Base-by-base conservation (phyloP, 2,329 filamentous ascomycete genomes). In the Biscogniauxia sp. region DNA sequence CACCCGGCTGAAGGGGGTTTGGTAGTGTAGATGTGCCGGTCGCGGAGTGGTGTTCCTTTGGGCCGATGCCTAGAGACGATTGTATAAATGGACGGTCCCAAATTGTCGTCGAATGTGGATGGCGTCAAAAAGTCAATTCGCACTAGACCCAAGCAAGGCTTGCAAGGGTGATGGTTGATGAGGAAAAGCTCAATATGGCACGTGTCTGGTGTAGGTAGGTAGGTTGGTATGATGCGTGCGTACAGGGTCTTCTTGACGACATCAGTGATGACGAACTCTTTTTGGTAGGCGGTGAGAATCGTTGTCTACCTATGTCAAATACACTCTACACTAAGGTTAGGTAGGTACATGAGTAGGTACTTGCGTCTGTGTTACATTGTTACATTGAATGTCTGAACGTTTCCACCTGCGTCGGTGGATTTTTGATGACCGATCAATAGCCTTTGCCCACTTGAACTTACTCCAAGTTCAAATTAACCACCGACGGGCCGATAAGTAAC, bases 1-100 rank as follows among this genome's bases (percentile, higher is more conserved):
- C 68, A 62, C 64, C 69, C 67, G 67, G 66, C 63, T 65, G 58
- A 56, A 62, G 65, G 59, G 41, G 50, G 28, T 41, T 53, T 23
- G 45, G 19, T 55, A n/a, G n/a, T n/a, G n/a, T n/a, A 26, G 23
- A 51, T 51, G 19, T 20, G 17, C 20, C 50, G 15, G 50, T 25
- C 17, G 15, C 50, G 19, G 19, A 13, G 9, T 19, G 19, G 19
- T 51, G 50, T 51, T 20, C 19, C 50, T 51, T 51, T 51, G 19
- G 50, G 37, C 37, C 37, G 37, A 45, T 11, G 37, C 11, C 37
- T 45, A 7, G 11, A 45, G 15, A 45, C 37, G 37, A n/a, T 45
- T 45, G 7, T 45, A 45, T 15, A 45, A 45, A 17, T 17, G 15
- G 37, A 45, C n/a, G 15, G 13, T 45, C 9, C 26, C 41, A 26